Evolutionary conservation across 768 basidiomycete species (phyloP).

Genomic region (Leucosporidium creatinivorum): DNA sequence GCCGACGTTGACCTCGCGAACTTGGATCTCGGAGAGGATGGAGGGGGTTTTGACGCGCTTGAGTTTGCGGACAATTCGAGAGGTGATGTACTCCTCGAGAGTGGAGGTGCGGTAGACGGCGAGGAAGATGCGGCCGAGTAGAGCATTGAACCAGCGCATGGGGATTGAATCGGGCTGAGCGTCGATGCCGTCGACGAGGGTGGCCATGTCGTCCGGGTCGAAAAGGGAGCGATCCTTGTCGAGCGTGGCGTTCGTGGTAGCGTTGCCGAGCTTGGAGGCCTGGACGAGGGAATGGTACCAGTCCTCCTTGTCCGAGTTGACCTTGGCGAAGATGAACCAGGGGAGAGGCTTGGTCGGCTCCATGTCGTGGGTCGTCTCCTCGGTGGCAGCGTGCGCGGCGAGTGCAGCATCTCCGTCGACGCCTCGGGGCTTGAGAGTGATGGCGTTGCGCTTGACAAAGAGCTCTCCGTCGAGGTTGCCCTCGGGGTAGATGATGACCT

Average conservation of each 20-base stretch:
- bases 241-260: constrained; percentile 60
- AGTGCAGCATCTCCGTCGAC: constrained; percentile 33
- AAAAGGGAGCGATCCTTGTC: constrained; percentile 58
- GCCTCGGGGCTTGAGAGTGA: constrained; percentile 44
- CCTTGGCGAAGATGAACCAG: constrained; percentile 90
- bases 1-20: constrained; percentile 84
- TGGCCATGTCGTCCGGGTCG: constrained; percentile 67
- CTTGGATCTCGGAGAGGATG: constrained; percentile 74
- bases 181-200: constrained; percentile 76
- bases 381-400: background rate
- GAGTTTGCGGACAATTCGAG: constrained; percentile 84
- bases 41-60: constrained; percentile 81
- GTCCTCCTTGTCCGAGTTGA: constrained; percentile 90
- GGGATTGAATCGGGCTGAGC: constrained; percentile 92
- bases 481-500: constrained; percentile 60
- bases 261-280: constrained; percentile 57
- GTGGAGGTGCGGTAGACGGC: constrained; percentile 64
- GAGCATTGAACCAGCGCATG: constrained; percentile 93
- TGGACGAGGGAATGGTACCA: constrained; percentile 78
- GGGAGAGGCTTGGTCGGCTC: constrained; percentile 52
- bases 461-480: constrained; percentile 72
- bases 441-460: constrained; percentile 81
- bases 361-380: constrained; percentile 20
- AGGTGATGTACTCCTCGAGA: constrained; percentile 71
- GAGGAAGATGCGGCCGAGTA: constrained; percentile 87